Percentiles rank a stretch among this genome's conserved stretches.
phyloP scores from a whole-genome alignment of 2,329 filamentous ascomycete genomes.

The Tolypocladium endophyticum region DNA sequence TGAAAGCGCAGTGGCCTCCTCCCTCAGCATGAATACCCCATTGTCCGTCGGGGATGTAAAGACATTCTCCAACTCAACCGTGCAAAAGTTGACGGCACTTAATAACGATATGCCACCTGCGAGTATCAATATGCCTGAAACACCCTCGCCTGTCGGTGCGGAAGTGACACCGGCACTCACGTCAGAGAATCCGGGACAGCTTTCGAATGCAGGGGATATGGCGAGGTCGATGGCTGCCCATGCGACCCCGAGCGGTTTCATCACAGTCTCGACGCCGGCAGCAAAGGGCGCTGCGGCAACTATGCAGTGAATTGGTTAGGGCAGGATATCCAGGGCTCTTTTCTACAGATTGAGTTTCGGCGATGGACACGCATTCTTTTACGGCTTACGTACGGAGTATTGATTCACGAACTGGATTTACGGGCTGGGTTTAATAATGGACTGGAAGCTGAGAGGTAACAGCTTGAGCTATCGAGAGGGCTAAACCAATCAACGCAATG shows the following conservation, averaged over 20 bases:
- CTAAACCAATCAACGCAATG: neutral
- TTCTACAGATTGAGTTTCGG: neutral
- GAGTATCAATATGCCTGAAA: neutral
- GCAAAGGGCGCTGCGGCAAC: slow-evolving; percentile 8
- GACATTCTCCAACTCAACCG: neutral
- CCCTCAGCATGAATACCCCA: neutral
- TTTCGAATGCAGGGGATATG: neutral
- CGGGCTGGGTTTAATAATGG: neutral
- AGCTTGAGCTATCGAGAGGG: neutral
- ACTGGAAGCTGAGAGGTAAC: neutral
- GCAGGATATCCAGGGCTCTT: neutral
- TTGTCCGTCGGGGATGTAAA: neutral
- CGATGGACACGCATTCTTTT: neutral
- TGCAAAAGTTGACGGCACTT: neutral
- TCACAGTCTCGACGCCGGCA: slow-evolving; percentile 11
- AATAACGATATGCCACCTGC: neutral
- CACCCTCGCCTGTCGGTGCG: neutral
- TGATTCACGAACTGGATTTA: neutral
- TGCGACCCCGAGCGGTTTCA: slow-evolving; percentile 9
- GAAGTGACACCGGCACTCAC: neutral
- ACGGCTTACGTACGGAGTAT: neutral
- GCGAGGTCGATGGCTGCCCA: neutral
- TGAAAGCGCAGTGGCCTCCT: neutral
- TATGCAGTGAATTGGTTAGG: neutral
- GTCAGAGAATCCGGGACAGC: neutral